Conservation (phyloP, 257 asterid species). For the Nicotiana attenuata region DNA sequence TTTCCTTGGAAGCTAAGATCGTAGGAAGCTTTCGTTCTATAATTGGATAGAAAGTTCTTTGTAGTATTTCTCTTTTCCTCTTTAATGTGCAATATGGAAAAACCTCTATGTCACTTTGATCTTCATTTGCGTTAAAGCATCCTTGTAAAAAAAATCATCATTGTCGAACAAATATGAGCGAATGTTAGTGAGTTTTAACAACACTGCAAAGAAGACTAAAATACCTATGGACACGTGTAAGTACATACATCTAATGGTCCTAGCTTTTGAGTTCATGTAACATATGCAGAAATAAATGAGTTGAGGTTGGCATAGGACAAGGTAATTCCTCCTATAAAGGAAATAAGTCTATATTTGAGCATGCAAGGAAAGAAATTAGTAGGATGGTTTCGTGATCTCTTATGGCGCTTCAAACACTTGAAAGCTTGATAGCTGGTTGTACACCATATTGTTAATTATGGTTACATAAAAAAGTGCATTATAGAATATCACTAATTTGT, state of each 20-base stretch:
- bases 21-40: neutral
- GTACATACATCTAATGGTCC: neutral
- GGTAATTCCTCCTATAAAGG: neutral
- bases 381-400: neutral
- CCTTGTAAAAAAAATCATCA: no score
- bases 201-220: neutral
- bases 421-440: neutral
- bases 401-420: neutral
- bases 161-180: neutral
- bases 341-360: neutral
- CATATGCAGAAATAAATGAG: neutral
- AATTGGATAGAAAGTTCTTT: neutral
- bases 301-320: neutral
- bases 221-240: neutral
- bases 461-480: neutral
- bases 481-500: neutral
- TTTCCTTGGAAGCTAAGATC: neutral
- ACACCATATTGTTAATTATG: neutral
- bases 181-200: neutral
- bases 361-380: neutral
- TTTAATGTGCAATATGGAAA: neutral
- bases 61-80: neutral
- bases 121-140: neutral
- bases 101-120: neutral
- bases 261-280: conserved; percentile 3